Percentiles rank a stretch among this genome's conserved stretches.
Conservation (phyloP, 306 rosid species). For the Vigna angularis region DNA sequence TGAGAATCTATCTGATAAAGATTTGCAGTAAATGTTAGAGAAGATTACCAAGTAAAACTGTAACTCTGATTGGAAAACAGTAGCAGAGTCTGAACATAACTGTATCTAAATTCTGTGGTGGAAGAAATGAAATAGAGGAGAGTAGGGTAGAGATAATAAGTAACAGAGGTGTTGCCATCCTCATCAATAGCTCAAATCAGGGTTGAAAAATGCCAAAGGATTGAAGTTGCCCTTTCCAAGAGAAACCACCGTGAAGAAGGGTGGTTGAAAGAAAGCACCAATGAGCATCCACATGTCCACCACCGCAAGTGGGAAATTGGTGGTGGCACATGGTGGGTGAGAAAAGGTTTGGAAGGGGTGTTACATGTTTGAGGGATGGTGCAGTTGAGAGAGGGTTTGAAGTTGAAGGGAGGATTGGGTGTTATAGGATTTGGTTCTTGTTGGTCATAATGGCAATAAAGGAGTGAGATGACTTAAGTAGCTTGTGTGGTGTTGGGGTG, state of each 20-base stretch:
- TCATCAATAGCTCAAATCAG: constrained; percentile 43
- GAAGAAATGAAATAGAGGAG: constrained; percentile 18
- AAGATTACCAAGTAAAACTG: not conserved
- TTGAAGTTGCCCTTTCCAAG: constrained; percentile 89
- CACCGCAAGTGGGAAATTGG: constrained; percentile 33
- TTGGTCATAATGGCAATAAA: constrained; percentile 69
- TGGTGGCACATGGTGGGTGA: constrained; percentile 51
- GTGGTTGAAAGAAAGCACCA: not conserved
- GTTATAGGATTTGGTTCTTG: constrained; percentile 62
- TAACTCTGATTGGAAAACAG: not conserved
- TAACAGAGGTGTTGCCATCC: not conserved
- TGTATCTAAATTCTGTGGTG: not conserved
- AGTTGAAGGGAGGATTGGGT: constrained; percentile 51
- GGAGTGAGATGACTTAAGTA: constrained; percentile 72
- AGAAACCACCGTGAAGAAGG: constrained; percentile 41
- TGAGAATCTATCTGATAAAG: not conserved
- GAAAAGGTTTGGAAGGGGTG: constrained; percentile 11
- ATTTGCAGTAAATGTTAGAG: not conserved
- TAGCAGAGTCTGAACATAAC: not conserved
- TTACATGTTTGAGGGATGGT: constrained; percentile 50
- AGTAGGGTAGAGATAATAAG: constrained; percentile 32
- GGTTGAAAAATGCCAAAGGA: constrained; percentile 90
- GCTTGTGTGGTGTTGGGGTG: constrained; percentile 50
- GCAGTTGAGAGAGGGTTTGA: constrained; percentile 64
- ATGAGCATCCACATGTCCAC: constrained; percentile 40